Evolutionary conservation across 768 basidiomycete species (phyloP), one percentile per base, ranked within the genome.

Genomic region (Rossbeevera mucosa): DNA sequence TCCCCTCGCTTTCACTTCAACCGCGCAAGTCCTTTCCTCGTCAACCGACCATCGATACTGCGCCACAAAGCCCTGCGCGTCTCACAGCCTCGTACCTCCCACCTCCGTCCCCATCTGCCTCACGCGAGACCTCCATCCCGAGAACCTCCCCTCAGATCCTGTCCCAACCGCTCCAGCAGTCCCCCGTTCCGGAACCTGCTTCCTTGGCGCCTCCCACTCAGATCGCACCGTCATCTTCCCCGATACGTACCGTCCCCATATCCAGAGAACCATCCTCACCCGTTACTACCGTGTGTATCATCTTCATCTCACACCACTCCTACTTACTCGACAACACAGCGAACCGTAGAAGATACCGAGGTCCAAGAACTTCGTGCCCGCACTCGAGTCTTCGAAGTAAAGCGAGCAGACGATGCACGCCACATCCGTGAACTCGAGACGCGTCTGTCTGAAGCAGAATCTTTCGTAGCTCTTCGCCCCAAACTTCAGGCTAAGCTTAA

Each of bases 401-500:
- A 91, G 63, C 86, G 91, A 14, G 79, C 84, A 1, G 94, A 97
- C 48, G 94, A 97, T 63, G 77, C 88, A 1, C 85, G 90, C 16
- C 84, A 83, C 56, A 75, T 97, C 29, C 85, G 88, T 45, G 86
- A 88, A 62, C 82, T 96, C 12, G 93, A 98, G 65, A 76, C 81
- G 2, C 83, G 88, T n/a, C 81, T 91, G 7, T 76, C 79, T 5
- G 94, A 96, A 56, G 89, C 88, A 0, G 90, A 92, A 64, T 78
- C 85, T 13, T 91, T 94, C 59, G 82, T 89, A 25, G 77, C 88
- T 5, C 76, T 92, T 14, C 79, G 87, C n/a, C 91, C 92, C 0
- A 97, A 95, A 69, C 79, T 95, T 28, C 90, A 93, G 70, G 88
- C 88, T 30, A 95, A 94, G 66, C 80, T 95, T 44, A 85, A 80